Evolutionary conservation across 441 rosid species (phyloP).

Genomic region (Jatropha multifida): DNA sequence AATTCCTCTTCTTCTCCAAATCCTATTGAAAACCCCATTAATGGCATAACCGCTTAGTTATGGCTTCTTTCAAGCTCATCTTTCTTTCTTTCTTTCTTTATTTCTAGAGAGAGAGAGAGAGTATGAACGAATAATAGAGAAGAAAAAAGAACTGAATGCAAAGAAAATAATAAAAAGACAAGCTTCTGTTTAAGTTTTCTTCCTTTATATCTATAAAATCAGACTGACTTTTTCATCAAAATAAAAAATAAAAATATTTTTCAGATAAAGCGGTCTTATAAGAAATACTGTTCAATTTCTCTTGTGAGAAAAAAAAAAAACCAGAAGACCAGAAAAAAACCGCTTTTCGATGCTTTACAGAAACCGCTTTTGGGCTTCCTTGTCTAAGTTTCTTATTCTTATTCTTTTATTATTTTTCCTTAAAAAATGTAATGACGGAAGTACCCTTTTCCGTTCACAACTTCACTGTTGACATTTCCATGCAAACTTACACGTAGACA

Average conservation of each 20-base stretch:
- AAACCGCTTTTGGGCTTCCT: slow-evolving; percentile 30
- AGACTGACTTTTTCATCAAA: slow-evolving; percentile 34
- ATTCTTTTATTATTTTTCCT: too few species aligned
- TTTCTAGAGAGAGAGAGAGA: background rate
- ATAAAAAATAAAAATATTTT: slow-evolving; percentile 9
- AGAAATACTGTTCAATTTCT: slow-evolving; percentile 40
- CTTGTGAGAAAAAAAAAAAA: slow-evolving; percentile 16
- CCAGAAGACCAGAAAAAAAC: slow-evolving; percentile 21
- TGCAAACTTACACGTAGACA: slow-evolving; percentile 56
- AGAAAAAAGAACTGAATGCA: slow-evolving; percentile 30
- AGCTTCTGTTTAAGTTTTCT: slow-evolving; percentile 21
- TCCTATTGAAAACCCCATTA: slow-evolving; percentile 39
- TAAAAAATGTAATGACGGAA: slow-evolving; percentile 23
- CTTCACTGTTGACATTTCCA: slow-evolving; percentile 42
- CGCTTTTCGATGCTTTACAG: slow-evolving; percentile 3
- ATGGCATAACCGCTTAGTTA: slow-evolving; percentile 26
- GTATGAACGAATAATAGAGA: slow-evolving; percentile 18
- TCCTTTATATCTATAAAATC: slow-evolving; percentile 22
- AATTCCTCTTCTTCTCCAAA: slow-evolving; percentile 13
- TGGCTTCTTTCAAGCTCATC: slow-evolving; percentile 26
- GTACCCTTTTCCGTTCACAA: background rate
- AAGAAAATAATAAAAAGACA: slow-evolving; percentile 39
- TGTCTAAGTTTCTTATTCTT: slow-evolving; percentile 18
- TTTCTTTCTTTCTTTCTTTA: slow-evolving; percentile 4
- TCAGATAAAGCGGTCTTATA: slow-evolving; percentile 55